Conservation (phyloP, 345 rosid genomes). For the Noccaea bulbosa region DNA sequence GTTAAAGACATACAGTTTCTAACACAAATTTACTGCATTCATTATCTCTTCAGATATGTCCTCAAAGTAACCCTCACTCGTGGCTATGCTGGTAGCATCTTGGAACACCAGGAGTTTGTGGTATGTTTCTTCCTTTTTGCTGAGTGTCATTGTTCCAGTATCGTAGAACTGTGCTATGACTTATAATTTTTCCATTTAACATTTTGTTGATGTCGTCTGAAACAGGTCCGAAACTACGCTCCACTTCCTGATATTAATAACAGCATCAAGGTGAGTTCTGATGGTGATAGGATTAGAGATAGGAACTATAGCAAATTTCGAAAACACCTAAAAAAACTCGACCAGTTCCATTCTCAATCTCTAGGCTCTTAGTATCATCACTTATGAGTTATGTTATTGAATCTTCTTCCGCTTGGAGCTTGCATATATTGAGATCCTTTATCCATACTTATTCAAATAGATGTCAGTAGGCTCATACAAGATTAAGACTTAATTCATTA, state of each 20-base stretch:
- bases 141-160: neutral
- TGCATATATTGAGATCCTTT: neutral
- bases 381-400: conserved; percentile 3
- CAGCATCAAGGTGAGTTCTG: conserved; percentile 82
- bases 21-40: neutral
- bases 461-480: conserved; percentile 4
- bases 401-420: conserved; percentile 10
- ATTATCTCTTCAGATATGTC: conserved; percentile 66
- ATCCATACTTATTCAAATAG: neutral
- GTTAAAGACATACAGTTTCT: conserved; percentile 1
- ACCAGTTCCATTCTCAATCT: neutral
- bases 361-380: conserved; percentile 5
- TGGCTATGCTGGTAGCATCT: conserved; percentile 88
- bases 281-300: conserved; percentile 16
- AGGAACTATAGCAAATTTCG: neutral
- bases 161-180: neutral
- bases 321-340: neutral
- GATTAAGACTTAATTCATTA: conserved; percentile 11
- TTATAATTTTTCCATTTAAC: neutral
- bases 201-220: conserved; percentile 18
- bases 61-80: conserved; percentile 89
- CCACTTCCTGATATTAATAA: conserved; percentile 80
- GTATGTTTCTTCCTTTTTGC: conserved; percentile 48
- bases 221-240: conserved; percentile 80
- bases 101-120: conserved; percentile 91